These are phyloP conservation scores for Trichosporon inkin DNA, from an alignment of 1,284 basidiomycete genomes.

Conservation along the genomic window DNA sequence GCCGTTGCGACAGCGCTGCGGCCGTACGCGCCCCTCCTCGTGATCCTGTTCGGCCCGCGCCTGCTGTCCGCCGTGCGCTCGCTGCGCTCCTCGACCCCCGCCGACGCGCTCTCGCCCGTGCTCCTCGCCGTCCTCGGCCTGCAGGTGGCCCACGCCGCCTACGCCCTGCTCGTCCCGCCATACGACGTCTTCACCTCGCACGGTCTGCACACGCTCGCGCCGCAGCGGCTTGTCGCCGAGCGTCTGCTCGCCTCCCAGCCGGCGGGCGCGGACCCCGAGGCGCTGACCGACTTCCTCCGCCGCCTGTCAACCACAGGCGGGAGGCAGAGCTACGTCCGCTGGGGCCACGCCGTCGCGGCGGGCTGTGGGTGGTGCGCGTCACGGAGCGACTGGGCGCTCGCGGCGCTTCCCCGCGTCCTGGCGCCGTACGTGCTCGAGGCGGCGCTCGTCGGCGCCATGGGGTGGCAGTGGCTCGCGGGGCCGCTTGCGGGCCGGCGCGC, in stretches of 20 bases:
- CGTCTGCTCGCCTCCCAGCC: neutral
- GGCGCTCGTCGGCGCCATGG: constrained; percentile 30
- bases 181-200: constrained; percentile 34
- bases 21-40: neutral
- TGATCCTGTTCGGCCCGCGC: constrained; percentile 3
- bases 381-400: constrained; percentile 29
- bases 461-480: constrained; percentile 22
- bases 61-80: neutral
- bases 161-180: constrained; percentile 18
- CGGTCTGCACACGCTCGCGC: constrained; percentile 22
- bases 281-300: constrained; percentile 29
- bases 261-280: neutral
- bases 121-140: neutral
- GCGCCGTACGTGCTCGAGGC: constrained; percentile 27
- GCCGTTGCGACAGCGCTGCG: neutral
- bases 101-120: neutral
- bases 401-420: constrained; percentile 26
- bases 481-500: constrained; percentile 15
- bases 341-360: constrained; percentile 31
- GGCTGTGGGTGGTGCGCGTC: constrained; percentile 38
- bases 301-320: constrained; percentile 29
- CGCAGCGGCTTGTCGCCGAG: constrained; percentile 2
- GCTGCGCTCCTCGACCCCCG: neutral
- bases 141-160: neutral
- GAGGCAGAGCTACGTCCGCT: constrained; percentile 33